A percentile compares a stretch with the other conserved stretches of the same genome.
These are phyloP conservation scores for Bipolaris zeicola DNA, from an alignment of 2,329 filamentous ascomycete species.

Conservation along the genomic window DNA sequence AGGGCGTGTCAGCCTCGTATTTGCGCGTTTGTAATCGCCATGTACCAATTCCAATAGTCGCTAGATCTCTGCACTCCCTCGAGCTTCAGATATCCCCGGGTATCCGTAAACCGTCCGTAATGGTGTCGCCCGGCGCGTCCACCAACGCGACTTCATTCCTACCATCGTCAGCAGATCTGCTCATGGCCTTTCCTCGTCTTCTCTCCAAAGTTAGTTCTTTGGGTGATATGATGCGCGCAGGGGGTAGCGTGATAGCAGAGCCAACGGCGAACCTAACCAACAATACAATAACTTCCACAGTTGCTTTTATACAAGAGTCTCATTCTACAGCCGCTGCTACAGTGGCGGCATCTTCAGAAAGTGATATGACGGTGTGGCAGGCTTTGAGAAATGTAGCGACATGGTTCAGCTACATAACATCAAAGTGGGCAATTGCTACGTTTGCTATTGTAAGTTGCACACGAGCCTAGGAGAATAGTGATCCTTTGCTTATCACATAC, in stretches of 20 bases:
- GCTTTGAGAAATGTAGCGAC: constrained; percentile 74
- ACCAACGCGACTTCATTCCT: constrained; percentile 46
- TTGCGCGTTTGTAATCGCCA: constrained; percentile 1
- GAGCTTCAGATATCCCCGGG: constrained; percentile 10
- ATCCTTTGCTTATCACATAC: constrained; percentile 4
- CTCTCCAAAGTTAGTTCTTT: constrained; percentile 71
- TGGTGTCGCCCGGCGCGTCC: constrained; percentile 33
- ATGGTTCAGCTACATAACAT: constrained; percentile 75
- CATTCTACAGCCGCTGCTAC: constrained; percentile 49
- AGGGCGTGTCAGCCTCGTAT: neutral
- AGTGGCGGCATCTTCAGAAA: constrained; percentile 29
- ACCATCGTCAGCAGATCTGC: constrained; percentile 70
- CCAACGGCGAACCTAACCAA: constrained; percentile 57
- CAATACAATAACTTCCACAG: constrained; percentile 47
- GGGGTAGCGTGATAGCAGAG: constrained; percentile 65
- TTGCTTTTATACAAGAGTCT: constrained; percentile 51
- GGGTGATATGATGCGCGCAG: constrained; percentile 61
- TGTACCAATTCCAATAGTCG: constrained; percentile 3
- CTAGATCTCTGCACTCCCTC: neutral
- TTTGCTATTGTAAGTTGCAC: constrained; percentile 68
- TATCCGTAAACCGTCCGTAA: constrained; percentile 20
- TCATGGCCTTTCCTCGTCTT: constrained; percentile 72
- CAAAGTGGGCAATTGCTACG: constrained; percentile 83
- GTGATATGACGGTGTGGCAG: constrained; percentile 54
- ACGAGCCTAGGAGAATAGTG: neutral